Evolutionary conservation across 1,284 basidiomycete genomes (phyloP), one percentile per base, ranked within the genome.

Genomic region (Volvariella volvacea): DNA sequence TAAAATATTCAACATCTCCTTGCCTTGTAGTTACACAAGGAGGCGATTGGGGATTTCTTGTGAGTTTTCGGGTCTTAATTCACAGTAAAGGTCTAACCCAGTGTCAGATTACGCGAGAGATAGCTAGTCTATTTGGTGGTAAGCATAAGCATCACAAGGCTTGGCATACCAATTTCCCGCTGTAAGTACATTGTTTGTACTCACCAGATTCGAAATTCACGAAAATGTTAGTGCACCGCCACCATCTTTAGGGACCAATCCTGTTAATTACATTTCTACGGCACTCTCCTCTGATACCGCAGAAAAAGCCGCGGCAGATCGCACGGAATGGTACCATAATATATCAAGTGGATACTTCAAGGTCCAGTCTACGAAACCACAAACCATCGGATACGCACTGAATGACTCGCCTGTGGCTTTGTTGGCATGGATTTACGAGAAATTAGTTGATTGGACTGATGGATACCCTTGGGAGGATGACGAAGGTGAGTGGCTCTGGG

Each of bases 351-450:
- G 73, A 7, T 80, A 79, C 51, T 45, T 51, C 10, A 25, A 31
- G 1, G 50, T 67, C 42, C 79, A 80, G 38, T 49, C 59, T 0
- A 68, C 64, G 0, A 52, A 68, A 45, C 79, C 79, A 0, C 77
- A 80, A 55, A 82, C 78, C 0, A 52, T 82, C 3, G 78, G 75
- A 0, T 81, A 81, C 50, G 55, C 62, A 9, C 60, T 82, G 1
- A 58, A 68, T 0, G 79, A 80, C 53, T 80, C 76, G n/a, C 80
- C 80, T 10, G 64, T 67, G 3, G 78, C 74, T 0, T 54, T 82
- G 12, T 63, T 81, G 1, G 74, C 71, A 1, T 81, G 78, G 75
- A 73, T 82, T 28, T 79, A 78, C 43, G 77, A 80, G 50, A 80
- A 81, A 48, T 57, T 80, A 0, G 61, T 70, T 2, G 52, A 57